Conservation (phyloP, 306 rosid species). For the Sicyos edulis region DNA sequence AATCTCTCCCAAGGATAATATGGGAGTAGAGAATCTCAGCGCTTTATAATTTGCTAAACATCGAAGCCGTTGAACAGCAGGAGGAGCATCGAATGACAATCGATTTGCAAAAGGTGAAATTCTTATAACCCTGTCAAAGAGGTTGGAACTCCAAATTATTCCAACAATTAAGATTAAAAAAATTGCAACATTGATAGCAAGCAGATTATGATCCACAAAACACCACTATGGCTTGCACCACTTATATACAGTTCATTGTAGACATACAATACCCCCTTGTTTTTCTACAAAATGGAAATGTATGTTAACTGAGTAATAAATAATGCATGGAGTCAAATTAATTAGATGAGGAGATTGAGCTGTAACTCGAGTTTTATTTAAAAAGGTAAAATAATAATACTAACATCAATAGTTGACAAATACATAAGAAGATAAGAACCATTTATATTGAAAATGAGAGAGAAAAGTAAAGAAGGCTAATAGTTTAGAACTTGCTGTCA, state of each 20-base stretch:
- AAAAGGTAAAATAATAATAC: neutral
- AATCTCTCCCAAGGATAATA: conserved; percentile 60
- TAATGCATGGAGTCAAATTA: neutral
- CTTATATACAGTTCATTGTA: neutral
- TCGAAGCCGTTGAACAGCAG: conserved; percentile 80
- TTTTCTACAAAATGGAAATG: neutral
- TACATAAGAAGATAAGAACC: neutral
- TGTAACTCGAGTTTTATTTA: neutral
- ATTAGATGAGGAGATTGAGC: neutral
- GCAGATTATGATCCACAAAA: neutral
- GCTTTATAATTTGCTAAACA: conserved; percentile 94
- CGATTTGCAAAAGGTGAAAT: conserved; percentile 97
- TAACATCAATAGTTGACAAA: neutral
- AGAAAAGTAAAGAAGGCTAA: neutral
- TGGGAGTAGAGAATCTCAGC: conserved; percentile 62
- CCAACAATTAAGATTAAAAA: neutral
- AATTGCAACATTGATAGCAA: neutral
- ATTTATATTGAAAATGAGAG: neutral
- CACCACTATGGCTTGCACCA: neutral
- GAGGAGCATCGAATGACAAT: conserved; percentile 87
- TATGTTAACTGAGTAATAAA: neutral
- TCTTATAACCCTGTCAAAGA: conserved; percentile 67
- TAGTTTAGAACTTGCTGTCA: neutral
- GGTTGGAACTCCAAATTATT: neutral
- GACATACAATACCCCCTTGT: neutral